Percentiles rank a stretch among this genome's conserved stretches.
Evolutionary conservation across 2,329 filamentous ascomycete genomes (phyloP).

Genomic region (Arthrobotrys sphaeroides): DNA sequence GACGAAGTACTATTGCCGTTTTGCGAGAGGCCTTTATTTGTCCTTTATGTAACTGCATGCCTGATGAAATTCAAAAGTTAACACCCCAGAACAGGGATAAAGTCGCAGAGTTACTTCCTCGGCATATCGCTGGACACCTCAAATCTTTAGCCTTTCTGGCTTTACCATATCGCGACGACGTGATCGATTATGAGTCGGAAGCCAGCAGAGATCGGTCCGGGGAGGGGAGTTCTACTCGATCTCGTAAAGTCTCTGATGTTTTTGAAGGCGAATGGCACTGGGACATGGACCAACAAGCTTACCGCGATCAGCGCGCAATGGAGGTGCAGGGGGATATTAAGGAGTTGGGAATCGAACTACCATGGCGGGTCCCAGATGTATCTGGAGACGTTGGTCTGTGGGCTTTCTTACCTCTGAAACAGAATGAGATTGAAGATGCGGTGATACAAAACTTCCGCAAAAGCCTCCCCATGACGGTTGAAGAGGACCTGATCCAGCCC

Average conservation of each 20-base stretch:
- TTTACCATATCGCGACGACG: conserved; percentile 9
- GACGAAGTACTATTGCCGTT: not conserved
- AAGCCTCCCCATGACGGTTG: too few relatives aligned
- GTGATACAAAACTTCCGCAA: too few relatives aligned
- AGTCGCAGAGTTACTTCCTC: not conserved
- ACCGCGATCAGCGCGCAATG: too few relatives aligned
- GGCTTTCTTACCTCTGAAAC: too few relatives aligned
- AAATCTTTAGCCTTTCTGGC: conserved; percentile 7
- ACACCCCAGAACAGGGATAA: not conserved
- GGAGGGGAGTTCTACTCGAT: not conserved
- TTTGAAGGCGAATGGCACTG: too few relatives aligned
- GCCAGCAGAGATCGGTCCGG: not conserved
- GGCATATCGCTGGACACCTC: conserved; percentile 16
- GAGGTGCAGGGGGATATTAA: too few relatives aligned
- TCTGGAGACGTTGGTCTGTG: too few relatives aligned
- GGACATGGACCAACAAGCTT: too few relatives aligned
- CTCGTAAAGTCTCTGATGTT: not conserved
- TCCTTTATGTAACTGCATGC: conserved; percentile 21
- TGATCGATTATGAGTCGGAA: not conserved
- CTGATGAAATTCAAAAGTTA: conserved; percentile 1
- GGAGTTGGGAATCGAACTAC: too few relatives aligned
- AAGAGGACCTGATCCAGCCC: too few relatives aligned
- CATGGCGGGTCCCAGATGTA: too few relatives aligned
- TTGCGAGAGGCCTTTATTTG: not conserved
- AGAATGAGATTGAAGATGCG: too few relatives aligned